A percentile compares a stretch with the other conserved stretches of the same genome.
These are phyloP conservation scores for Talaromyces pinophilus DNA, from an alignment of 2,329 filamentous ascomycete species.

Conservation along the genomic window DNA sequence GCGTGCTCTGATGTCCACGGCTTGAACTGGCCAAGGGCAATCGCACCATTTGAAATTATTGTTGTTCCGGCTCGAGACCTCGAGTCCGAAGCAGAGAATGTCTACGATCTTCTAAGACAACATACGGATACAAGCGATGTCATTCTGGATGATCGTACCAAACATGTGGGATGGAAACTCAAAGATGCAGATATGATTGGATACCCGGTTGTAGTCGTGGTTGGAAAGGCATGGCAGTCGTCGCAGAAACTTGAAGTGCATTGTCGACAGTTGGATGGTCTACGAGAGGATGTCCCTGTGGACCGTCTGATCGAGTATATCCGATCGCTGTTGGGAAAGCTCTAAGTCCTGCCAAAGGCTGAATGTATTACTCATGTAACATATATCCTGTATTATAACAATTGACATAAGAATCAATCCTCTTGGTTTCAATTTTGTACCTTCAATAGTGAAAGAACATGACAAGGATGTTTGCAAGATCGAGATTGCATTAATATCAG, in stretches of 20 bases:
- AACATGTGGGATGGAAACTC: conserved; percentile 78
- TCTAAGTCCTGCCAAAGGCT: conserved; percentile 44
- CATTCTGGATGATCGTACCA: conserved; percentile 71
- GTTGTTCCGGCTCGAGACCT: conserved; percentile 59
- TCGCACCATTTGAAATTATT: conserved; percentile 80
- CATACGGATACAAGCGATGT: conserved; percentile 53
- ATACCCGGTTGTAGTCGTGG: conserved; percentile 77
- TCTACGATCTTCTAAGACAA: conserved; percentile 63
- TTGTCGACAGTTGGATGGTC: conserved; percentile 63
- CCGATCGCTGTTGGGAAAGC: conserved; percentile 49
- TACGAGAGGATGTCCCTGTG: conserved; percentile 62
- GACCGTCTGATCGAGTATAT: conserved; percentile 54
- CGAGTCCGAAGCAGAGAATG: conserved; percentile 53
- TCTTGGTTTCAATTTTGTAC: neutral
- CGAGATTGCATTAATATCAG: too few relatives aligned
- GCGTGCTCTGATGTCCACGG: conserved; percentile 70
- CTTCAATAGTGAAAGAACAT: neutral
- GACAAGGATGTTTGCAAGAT: neutral
- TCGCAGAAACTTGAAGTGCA: conserved; percentile 71
- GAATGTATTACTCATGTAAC: conserved; percentile 18
- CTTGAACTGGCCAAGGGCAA: conserved; percentile 81
- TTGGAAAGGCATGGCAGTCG: conserved; percentile 70
- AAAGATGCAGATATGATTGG: conserved; percentile 86
- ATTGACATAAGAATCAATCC: neutral
- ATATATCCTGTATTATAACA: conserved; percentile 7